Evolutionary conservation across 2,329 filamentous ascomycete species (phyloP).

Genomic region (Biscogniauxia marginata): DNA sequence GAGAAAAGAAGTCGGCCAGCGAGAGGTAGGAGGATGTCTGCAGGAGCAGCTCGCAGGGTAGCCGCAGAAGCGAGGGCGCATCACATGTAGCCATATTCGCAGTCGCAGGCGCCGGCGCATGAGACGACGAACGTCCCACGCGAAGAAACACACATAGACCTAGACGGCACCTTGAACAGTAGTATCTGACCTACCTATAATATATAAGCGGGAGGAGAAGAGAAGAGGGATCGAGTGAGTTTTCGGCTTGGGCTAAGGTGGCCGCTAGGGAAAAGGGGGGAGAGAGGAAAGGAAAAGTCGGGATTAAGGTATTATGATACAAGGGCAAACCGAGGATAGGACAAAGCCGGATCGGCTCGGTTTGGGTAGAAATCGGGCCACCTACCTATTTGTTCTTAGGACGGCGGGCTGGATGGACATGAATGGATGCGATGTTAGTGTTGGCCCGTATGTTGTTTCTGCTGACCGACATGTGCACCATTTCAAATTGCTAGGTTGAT

Average conservation of each 20-base stretch:
- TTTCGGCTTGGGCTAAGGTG: no score
- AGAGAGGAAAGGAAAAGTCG: neutral
- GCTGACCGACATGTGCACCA: neutral
- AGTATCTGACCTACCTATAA: no score
- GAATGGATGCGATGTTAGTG: neutral
- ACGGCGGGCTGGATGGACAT: neutral
- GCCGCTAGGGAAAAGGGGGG: neutral
- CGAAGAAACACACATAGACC: no score
- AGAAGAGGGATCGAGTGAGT: neutral
- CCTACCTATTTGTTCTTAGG: neutral
- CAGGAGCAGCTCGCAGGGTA: constrained; percentile 23
- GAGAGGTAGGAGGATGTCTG: constrained; percentile 22
- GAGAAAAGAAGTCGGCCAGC: constrained; percentile 17
- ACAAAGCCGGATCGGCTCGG: neutral
- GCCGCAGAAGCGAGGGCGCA: constrained; percentile 18
- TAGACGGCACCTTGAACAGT: no score
- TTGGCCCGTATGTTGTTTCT: neutral
- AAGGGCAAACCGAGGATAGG: neutral
- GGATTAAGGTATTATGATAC: neutral
- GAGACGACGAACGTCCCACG: no score
- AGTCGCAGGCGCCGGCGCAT: no score
- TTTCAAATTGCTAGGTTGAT: neutral
- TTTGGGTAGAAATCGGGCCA: neutral
- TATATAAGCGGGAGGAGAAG: neutral
- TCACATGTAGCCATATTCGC: constrained; percentile 1